Base-by-base conservation (phyloP, 805 yeast genomes). In the Brettanomyces bruxellensis region DNA sequence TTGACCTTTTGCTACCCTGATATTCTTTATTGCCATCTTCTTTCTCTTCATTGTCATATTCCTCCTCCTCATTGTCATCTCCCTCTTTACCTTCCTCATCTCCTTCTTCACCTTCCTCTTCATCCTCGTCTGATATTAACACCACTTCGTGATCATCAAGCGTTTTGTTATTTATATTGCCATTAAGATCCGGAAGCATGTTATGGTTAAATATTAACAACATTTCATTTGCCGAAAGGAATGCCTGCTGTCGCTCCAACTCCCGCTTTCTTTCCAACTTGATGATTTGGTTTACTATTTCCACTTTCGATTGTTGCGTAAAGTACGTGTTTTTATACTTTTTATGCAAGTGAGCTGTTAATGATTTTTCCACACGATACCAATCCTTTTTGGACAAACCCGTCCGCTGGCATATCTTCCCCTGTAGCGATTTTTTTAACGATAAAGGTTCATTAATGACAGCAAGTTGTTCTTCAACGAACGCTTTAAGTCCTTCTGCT, bases 241-340 rank as follows among this genome's bases (percentile, higher is more conserved):
- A 49, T 23, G 54, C 61, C 14, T 51, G 45, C 22, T 54, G 52
- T 43, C 49, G 47, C 5, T 44, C 45, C 13, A 48, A 36, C 13
- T 47, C 49, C 7, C 43, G 25, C 3, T 43, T 39, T 5, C 55
- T 48, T 43, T 64, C 66, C 22, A 54, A 50, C 12, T 55, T 53
- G 22, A 64, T 28, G 6, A 62, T 50, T 47, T 65, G 67, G 34
- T 59, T 56, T 4, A 57, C 43, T 4, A 65, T 53, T 44, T 64
- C 62, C 41, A 59, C 51, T 13, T 59, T 51, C 8, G 63, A 51
- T 40, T 66, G 70, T 22, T 55, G 52, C 38, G 57, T 57, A 49
- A 59, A 66, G 40, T 53, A 51, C n/a, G 53, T 48, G 4, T 51
- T 48, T 11, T 43, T 32, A 37, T 58, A 59, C 38, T 55, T 52